Percentiles rank a stretch among this genome's conserved stretches.
These are phyloP conservation scores for Micromonas pusilla DNA, from an alignment of 139 green algal genomes.

Conservation along the genomic window DNA sequence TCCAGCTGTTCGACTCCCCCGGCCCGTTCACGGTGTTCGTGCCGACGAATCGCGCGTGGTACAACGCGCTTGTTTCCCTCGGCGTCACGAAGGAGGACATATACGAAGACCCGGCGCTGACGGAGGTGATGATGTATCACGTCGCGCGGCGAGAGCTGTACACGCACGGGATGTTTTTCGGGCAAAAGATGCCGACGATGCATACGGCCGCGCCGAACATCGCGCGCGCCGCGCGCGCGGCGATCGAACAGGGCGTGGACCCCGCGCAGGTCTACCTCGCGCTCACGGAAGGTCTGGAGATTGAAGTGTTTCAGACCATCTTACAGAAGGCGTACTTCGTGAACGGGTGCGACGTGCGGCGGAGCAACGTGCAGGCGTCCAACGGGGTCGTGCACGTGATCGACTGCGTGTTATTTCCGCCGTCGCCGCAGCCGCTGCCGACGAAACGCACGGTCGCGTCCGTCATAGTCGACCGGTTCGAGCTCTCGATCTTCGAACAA, in stretches of 20 bases:
- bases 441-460: not conserved
- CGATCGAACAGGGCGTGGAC: not conserved
- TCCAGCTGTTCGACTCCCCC: not conserved
- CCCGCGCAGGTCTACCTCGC: not conserved
- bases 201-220: not conserved
- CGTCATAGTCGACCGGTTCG: not conserved
- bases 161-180: not conserved
- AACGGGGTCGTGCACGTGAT: conserved; percentile 10
- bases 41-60: conserved; percentile 10
- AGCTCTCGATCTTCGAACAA: conserved; percentile 2
- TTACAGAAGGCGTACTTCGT: not conserved
- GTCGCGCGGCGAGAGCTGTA: not conserved
- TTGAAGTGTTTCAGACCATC: not conserved
- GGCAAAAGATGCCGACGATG: not conserved
- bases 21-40: conserved; percentile 1
- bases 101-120: not conserved
- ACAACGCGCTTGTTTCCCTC: not conserved
- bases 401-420: conserved; percentile 12
- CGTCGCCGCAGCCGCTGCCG: not conserved
- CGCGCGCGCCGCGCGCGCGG: no score
- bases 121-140: conserved; percentile 4
- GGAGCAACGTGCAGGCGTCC: not conserved
- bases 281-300: not conserved
- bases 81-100: conserved; percentile 1
- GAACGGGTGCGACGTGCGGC: not conserved